Percentiles rank a stretch among this genome's conserved stretches.
These are phyloP conservation scores for Claviceps pusilla DNA, from an alignment of 2,329 filamentous ascomycete genomes.

Conservation along the genomic window DNA sequence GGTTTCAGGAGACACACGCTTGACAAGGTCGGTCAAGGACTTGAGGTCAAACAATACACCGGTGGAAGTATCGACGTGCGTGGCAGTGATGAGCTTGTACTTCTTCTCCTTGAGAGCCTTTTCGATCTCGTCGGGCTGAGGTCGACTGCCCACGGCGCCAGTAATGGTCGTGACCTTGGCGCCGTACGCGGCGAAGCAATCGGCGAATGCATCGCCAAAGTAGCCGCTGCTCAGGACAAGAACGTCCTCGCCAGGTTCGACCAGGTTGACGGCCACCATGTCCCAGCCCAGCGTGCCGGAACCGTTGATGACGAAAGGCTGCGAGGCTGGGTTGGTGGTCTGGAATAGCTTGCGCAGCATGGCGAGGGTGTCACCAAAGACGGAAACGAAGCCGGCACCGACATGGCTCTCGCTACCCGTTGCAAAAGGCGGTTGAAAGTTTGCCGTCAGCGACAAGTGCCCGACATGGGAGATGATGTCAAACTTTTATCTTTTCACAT, in stretches of 20 bases:
- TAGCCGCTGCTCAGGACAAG: conserved; percentile 93
- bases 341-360: conserved; percentile 91
- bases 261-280: conserved; percentile 81
- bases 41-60: conserved; percentile 88
- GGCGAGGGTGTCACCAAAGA: conserved; percentile 77
- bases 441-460: background rate
- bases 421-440: background rate
- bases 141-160: conserved; percentile 74
- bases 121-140: conserved; percentile 77
- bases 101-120: conserved; percentile 75
- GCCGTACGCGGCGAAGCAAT: conserved; percentile 84
- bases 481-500: too few species aligned
- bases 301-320: conserved; percentile 86
- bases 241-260: conserved; percentile 78
- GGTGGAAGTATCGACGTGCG: conserved; percentile 94
- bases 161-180: conserved; percentile 80
- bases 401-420: conserved; percentile 75
- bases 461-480: too few species aligned
- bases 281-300: conserved; percentile 97
- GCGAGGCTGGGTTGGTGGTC: conserved; percentile 63
- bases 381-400: conserved; percentile 71
- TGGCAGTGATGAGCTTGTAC: conserved; percentile 90
- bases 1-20: conserved; percentile 77
- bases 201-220: conserved; percentile 88
- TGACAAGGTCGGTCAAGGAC: conserved; percentile 66